Percentiles rank a stretch among this genome's conserved stretches.
Conservation (phyloP, 805 yeast genomes). For the Schwanniomyces yamadae region DNA sequence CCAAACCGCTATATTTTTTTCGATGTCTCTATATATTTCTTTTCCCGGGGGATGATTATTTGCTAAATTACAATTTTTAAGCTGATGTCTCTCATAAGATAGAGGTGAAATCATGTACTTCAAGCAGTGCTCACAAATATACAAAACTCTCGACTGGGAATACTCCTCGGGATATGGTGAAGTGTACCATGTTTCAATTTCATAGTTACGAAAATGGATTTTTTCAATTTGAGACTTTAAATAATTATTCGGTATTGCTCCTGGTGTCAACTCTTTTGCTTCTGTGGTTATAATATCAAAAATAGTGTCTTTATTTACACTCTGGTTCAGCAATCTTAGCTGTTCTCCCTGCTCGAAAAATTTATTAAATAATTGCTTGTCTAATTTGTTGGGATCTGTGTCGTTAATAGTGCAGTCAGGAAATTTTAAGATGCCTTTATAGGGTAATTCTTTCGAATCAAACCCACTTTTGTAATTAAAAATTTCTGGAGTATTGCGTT, state of each 20-base stretch:
- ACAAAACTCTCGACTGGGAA: constrained; percentile 58
- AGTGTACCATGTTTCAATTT: constrained; percentile 87
- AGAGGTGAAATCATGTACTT: constrained; percentile 73
- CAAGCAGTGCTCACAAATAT: constrained; percentile 82
- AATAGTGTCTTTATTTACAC: constrained; percentile 4
- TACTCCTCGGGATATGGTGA: constrained; percentile 93
- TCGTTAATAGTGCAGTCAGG: constrained; percentile 57
- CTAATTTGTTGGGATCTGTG: constrained; percentile 59
- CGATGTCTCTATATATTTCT: constrained; percentile 39
- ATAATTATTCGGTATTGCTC: constrained; percentile 6
- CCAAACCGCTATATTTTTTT: constrained; percentile 37
- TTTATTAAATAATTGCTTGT: constrained; percentile 48
- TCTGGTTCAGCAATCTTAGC: constrained; percentile 29
- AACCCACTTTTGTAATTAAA: neutral
- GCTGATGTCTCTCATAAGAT: constrained; percentile 64
- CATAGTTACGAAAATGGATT: constrained; percentile 69
- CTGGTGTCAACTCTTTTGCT: constrained; percentile 6
- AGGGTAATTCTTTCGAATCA: constrained; percentile 58
- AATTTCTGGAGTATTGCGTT: neutral
- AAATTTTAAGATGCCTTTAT: constrained; percentile 59
- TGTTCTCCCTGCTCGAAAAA: constrained; percentile 39
- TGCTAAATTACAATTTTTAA: constrained; percentile 61
- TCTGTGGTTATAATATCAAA: too few species aligned
- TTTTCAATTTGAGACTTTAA: constrained; percentile 45
- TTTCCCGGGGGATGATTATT: constrained; percentile 62